These are phyloP conservation scores for Claviceps sp. DNA, from an alignment of 2,329 filamentous ascomycete species.

Conservation along the genomic window DNA sequence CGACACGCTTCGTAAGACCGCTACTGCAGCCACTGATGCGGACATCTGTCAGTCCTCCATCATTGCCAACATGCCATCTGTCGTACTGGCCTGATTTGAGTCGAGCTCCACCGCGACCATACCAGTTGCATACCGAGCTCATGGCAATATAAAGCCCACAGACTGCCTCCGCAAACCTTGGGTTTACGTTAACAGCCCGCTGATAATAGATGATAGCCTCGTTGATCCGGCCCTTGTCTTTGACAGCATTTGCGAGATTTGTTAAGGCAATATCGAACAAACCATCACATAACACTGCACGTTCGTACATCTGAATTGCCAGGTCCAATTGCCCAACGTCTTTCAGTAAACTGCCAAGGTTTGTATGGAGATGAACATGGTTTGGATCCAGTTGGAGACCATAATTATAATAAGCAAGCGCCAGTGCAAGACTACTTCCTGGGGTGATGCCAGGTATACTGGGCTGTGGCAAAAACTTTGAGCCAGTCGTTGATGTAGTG, in stretches of 20 bases:
- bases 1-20: conserved; percentile 81
- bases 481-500: conserved; percentile 17
- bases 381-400: conserved; percentile 73
- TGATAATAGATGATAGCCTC: conserved; percentile 90
- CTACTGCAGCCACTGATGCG: conserved; percentile 45
- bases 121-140: conserved; percentile 95
- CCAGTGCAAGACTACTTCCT: conserved; percentile 77
- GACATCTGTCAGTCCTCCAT: conserved; percentile 70
- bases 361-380: conserved; percentile 94
- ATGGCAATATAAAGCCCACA: conserved; percentile 89
- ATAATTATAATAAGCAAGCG: conserved; percentile 90
- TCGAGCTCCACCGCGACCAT: conserved; percentile 72
- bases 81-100: conserved; percentile 63
- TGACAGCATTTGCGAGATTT: conserved; percentile 93
- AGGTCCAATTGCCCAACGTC: conserved; percentile 87
- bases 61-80: conserved; percentile 83
- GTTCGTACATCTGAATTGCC: conserved; percentile 94
- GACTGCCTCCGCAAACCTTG: conserved; percentile 91
- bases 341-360: conserved; percentile 86
- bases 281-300: conserved; percentile 82
- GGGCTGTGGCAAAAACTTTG: conserved; percentile 11
- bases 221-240: conserved; percentile 82
- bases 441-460: conserved; percentile 66
- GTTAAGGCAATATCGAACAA: conserved; percentile 94
- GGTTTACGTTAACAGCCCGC: conserved; percentile 80